Evolutionary conservation across 441 rosid species (phyloP).

Genomic region (Pelargonium myrrhifolium): DNA sequence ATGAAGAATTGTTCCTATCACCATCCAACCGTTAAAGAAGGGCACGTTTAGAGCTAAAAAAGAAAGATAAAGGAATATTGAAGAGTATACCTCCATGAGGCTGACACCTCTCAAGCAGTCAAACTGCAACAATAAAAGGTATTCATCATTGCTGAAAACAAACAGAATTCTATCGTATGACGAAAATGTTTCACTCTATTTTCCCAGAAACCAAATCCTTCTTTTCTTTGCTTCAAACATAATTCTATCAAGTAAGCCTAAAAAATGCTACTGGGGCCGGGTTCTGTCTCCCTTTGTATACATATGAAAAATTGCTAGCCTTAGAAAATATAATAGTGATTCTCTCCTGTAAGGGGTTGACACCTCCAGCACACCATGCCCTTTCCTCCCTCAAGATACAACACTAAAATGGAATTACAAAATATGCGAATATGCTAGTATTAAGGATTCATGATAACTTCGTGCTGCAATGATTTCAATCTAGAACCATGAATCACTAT

Average conservation of each 20-base stretch:
- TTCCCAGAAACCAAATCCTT: too few relatives aligned
- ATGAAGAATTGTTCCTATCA: constrained; percentile 86
- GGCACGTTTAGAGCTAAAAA: neutral
- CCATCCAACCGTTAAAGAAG: constrained; percentile 17
- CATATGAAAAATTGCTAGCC: too few relatives aligned
- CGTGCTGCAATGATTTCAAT: neutral
- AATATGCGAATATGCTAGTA: too few relatives aligned
- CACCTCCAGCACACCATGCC: neutral
- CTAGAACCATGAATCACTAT: neutral
- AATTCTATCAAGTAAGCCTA: too few relatives aligned
- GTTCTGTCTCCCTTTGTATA: too few relatives aligned
- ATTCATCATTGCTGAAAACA: constrained; percentile 13
- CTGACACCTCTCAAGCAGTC: constrained; percentile 78
- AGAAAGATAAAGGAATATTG: neutral
- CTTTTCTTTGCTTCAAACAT: too few relatives aligned
- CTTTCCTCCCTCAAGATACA: too few relatives aligned
- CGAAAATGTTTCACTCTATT: too few relatives aligned
- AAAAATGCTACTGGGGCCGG: too few relatives aligned
- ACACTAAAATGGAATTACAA: too few relatives aligned
- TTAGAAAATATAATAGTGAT: neutral
- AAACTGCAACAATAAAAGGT: constrained; percentile 41
- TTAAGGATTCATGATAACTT: neutral
- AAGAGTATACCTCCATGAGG: constrained; percentile 54
- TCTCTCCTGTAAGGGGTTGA: neutral
- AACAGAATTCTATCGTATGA: too few relatives aligned